A percentile compares a stretch with the other conserved stretches of the same genome.
Conservation (phyloP, 2,329 filamentous ascomycete genomes). For the Ophiostoma novo-ulmi region DNA sequence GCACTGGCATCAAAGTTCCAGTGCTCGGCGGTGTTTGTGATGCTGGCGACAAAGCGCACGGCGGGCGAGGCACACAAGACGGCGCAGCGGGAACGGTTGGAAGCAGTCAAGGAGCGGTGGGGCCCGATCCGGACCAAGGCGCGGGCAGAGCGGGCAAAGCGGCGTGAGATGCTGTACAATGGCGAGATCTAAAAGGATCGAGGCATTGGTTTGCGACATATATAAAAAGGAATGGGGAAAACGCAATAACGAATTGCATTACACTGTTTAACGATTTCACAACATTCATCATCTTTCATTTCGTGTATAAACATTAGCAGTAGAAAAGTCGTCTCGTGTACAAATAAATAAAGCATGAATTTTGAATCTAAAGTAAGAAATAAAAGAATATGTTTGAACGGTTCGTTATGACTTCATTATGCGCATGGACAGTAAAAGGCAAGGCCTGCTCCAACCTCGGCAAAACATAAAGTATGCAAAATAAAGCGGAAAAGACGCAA, state of each 20-base stretch:
- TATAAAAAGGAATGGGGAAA: neutral
- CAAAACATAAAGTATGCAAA: neutral
- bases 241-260: neutral
- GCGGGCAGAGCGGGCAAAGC: slow-evolving; percentile 50
- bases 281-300: neutral
- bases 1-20: slow-evolving; percentile 51
- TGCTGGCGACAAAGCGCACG: slow-evolving; percentile 51
- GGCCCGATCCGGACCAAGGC: slow-evolving; percentile 52
- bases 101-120: slow-evolving; percentile 51
- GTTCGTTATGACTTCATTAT: slow-evolving; percentile 1
- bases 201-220: neutral
- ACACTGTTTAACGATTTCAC: slow-evolving; percentile 6
- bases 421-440: neutral
- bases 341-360: slow-evolving; percentile 13
- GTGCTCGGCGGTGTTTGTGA: slow-evolving; percentile 53
- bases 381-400: neutral
- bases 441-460: neutral
- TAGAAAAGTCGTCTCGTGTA: slow-evolving; percentile 12
- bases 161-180: slow-evolving; percentile 48
- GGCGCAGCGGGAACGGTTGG: slow-evolving; percentile 42
- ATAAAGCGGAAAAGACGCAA: too few relatives aligned
- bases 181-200: slow-evolving; percentile 36
- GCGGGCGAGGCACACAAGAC: slow-evolving; percentile 41
- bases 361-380: neutral
- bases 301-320: slow-evolving; percentile 13